phyloP scores from a whole-genome alignment of 768 basidiomycete genomes.

The Suillus weaverae region DNA sequence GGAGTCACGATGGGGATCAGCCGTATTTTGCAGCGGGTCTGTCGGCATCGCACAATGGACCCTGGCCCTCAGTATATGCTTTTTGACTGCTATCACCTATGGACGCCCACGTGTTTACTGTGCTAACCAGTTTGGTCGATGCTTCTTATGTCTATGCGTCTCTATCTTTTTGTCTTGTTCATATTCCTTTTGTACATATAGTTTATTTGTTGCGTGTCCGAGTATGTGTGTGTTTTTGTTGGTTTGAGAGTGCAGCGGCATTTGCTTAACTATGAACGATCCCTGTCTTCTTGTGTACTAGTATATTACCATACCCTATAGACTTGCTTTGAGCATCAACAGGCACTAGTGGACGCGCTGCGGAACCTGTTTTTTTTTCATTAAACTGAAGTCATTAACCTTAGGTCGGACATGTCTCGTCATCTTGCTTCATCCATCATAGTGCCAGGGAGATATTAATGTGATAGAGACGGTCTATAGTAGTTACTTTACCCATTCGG shows the following conservation, averaged over 20 bases:
- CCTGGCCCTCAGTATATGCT: constrained; percentile 9
- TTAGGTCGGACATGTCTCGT: background rate
- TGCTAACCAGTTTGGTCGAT: background rate
- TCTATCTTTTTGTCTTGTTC: background rate
- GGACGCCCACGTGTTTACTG: background rate
- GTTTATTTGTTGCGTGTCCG: background rate
- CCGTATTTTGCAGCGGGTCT: background rate
- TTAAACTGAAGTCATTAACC: background rate
- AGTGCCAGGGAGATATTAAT: background rate
- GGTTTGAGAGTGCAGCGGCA: constrained; percentile 4
- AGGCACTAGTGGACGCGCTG: background rate
- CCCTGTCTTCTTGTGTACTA: background rate
- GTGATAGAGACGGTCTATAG: background rate
- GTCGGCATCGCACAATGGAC: constrained; percentile 1
- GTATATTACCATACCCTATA: constrained; percentile 12
- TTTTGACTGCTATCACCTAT: background rate
- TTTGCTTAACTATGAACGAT: constrained; percentile 11
- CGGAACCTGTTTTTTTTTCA: background rate
- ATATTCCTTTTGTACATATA: constrained; percentile 7
- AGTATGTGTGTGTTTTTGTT: constrained; percentile 3
- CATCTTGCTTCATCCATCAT: background rate
- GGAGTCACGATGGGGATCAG: background rate
- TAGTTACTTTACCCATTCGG: background rate
- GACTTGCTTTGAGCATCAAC: constrained; percentile 10
- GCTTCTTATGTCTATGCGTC: constrained; percentile 5